Conservation (phyloP, 2,329 filamentous ascomycete species). For the Cadophora luteo-olivacea region DNA sequence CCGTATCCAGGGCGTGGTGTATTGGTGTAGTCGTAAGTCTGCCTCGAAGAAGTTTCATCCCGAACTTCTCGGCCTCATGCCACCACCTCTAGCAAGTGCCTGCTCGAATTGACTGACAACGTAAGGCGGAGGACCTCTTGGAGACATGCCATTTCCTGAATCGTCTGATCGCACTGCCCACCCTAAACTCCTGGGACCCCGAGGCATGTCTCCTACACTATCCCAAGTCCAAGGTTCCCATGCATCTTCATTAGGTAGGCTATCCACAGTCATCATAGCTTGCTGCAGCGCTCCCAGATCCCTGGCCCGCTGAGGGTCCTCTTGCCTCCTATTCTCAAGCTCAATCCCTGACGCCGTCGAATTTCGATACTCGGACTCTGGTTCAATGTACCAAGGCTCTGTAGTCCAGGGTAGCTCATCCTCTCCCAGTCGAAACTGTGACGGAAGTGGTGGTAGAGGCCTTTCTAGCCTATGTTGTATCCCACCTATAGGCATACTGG, state of each 20-base stretch:
- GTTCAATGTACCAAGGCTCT: conserved; percentile 38
- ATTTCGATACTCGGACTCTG: conserved; percentile 23
- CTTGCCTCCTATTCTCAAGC: conserved; percentile 32
- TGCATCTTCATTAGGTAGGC: conserved; percentile 38
- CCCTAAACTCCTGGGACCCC: conserved; percentile 41
- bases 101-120: conserved; percentile 42
- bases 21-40: background rate
- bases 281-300: conserved; percentile 42
- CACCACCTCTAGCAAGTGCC: conserved; percentile 17
- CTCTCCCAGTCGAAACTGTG: conserved; percentile 43
- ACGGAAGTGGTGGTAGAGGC: conserved; percentile 41
- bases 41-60: conserved; percentile 19
- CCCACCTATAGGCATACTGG: conserved; percentile 26
- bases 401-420: conserved; percentile 44
- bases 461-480: conserved; percentile 27
- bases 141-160: conserved; percentile 17
- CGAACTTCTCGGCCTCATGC: conserved; percentile 32
- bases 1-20: background rate
- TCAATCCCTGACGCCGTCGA: conserved; percentile 27
- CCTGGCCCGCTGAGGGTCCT: conserved; percentile 41
- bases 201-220: conserved; percentile 35
- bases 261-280: conserved; percentile 46
- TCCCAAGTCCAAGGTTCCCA: conserved; percentile 42
- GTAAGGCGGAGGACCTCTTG: conserved; percentile 37
- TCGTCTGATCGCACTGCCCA: conserved; percentile 42